Evolutionary conservation across 495 filamentous ascomycete genomes (phyloP).

Genomic region (Tuber borchii): DNA sequence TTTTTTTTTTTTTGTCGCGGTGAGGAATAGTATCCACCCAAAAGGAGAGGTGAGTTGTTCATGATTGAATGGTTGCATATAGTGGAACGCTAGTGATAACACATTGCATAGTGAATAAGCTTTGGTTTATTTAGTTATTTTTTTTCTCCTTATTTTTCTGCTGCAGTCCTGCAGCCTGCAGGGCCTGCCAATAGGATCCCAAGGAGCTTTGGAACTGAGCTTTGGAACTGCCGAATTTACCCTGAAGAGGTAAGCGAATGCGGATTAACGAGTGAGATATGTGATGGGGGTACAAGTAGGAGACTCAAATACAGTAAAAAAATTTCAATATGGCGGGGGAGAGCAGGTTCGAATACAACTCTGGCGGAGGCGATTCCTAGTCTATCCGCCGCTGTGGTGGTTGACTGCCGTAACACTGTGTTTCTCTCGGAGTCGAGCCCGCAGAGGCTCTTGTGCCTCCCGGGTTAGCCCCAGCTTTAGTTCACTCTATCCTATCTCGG

Average conservation of each 20-base stretch:
- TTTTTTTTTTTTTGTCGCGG: background rate
- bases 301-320: background rate
- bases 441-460: background rate
- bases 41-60: background rate
- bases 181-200: background rate
- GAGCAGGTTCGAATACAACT: background rate
- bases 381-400: background rate
- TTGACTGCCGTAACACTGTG: background rate
- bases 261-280: background rate
- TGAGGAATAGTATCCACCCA: background rate
- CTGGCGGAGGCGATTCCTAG: background rate
- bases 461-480: background rate
- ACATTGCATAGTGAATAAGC: background rate
- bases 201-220: background rate
- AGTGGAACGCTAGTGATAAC: background rate
- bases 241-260: background rate
- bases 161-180: background rate
- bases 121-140: background rate
- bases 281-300: background rate
- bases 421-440: background rate
- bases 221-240: background rate
- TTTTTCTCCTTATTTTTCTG: background rate
- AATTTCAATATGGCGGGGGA: background rate
- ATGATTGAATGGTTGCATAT: background rate
- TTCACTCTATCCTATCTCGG: background rate